A percentile compares a stretch with the other conserved stretches of the same genome.
Conservation (phyloP, 139 green algal genomes). For the Axilococcus clingmanii region DNA sequence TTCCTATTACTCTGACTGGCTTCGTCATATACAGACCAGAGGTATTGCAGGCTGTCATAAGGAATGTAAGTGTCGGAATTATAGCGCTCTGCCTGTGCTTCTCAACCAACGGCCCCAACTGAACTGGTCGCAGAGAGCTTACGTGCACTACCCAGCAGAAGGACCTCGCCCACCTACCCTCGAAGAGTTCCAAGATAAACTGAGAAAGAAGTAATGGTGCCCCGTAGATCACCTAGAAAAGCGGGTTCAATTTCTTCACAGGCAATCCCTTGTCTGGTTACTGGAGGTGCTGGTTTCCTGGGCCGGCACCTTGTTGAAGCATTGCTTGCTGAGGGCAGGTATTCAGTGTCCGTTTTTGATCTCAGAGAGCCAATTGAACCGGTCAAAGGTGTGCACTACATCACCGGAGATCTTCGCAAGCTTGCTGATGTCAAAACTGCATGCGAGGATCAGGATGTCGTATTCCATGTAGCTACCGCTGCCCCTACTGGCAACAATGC, state of each 20-base stretch:
- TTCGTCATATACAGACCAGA: conserved; percentile 43
- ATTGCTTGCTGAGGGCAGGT: conserved; percentile 49
- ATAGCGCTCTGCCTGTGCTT: neutral
- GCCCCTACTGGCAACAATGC: conserved; percentile 64
- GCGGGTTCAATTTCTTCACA: neutral
- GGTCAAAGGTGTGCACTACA: conserved; percentile 9
- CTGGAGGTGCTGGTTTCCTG: conserved; percentile 75
- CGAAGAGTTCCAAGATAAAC: conserved; percentile 21
- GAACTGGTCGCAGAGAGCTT: conserved; percentile 7
- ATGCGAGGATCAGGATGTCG: conserved; percentile 47
- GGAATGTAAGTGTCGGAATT: neutral
- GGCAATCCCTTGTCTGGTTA: conserved; percentile 46
- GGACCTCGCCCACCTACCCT: conserved; percentile 11
- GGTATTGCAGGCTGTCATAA: conserved; percentile 50
- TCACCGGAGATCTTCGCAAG: conserved; percentile 55
- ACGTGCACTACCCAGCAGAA: conserved; percentile 39
- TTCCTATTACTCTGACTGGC: conserved; percentile 56
- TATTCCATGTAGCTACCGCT: conserved; percentile 81
- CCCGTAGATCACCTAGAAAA: conserved; percentile 7
- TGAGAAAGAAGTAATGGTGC: conserved; percentile 3
- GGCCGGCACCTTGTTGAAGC: conserved; percentile 64
- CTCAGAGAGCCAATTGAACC: conserved; percentile 24
- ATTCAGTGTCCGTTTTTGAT: conserved; percentile 69
- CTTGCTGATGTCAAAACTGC: conserved; percentile 30
- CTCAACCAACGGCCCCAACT: neutral